Percentiles rank a stretch among this genome's conserved stretches.
Evolutionary conservation across 2,329 filamentous ascomycete species (phyloP).

Genomic region (Aspergillus niger): DNA sequence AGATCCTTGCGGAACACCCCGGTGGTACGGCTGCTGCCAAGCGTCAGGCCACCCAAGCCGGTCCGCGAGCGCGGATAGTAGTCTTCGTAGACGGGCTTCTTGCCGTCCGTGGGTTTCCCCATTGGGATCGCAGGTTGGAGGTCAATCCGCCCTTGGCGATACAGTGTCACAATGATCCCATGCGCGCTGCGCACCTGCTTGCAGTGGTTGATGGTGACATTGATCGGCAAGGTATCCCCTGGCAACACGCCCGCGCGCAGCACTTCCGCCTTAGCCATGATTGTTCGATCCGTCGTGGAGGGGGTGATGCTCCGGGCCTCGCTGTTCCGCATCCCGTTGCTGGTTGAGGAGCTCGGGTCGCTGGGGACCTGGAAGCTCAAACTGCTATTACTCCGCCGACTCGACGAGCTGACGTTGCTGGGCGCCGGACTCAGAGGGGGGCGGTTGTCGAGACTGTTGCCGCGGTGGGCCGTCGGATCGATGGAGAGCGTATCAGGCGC

Average conservation of each 20-base stretch:
- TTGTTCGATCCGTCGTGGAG: slow-evolving; percentile 70
- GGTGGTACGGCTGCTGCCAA: slow-evolving; percentile 82
- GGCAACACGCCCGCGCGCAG: slow-evolving; percentile 80
- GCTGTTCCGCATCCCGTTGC: slow-evolving; percentile 46
- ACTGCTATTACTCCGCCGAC: slow-evolving; percentile 66
- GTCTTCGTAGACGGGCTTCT: slow-evolving; percentile 74
- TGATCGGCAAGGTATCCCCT: slow-evolving; percentile 79
- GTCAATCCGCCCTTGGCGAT: slow-evolving; percentile 87
- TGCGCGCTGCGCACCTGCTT: slow-evolving; percentile 88
- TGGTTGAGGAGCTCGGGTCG: slow-evolving; percentile 45
- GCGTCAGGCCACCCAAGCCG: slow-evolving; percentile 79
- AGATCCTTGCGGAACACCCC: slow-evolving; percentile 96
- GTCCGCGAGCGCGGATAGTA: slow-evolving; percentile 86
- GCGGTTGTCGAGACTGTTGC: slow-evolving; percentile 35
- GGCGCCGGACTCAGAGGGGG: slow-evolving; percentile 53
- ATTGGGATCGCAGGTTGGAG: slow-evolving; percentile 66
- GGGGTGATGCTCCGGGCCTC: slow-evolving; percentile 54
- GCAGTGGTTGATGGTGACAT: slow-evolving; percentile 80
- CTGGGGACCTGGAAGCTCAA: slow-evolving; percentile 57
- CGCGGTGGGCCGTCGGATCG: slow-evolving; percentile 47
- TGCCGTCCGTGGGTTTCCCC: slow-evolving; percentile 64
- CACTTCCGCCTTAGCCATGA: slow-evolving; percentile 82
- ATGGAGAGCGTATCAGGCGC: slow-evolving; percentile 49
- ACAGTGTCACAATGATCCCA: slow-evolving; percentile 89
- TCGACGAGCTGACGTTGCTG: slow-evolving; percentile 73